These are phyloP conservation scores for Nemania serpens DNA, from an alignment of 2,329 filamentous ascomycete genomes.

Conservation along the genomic window DNA sequence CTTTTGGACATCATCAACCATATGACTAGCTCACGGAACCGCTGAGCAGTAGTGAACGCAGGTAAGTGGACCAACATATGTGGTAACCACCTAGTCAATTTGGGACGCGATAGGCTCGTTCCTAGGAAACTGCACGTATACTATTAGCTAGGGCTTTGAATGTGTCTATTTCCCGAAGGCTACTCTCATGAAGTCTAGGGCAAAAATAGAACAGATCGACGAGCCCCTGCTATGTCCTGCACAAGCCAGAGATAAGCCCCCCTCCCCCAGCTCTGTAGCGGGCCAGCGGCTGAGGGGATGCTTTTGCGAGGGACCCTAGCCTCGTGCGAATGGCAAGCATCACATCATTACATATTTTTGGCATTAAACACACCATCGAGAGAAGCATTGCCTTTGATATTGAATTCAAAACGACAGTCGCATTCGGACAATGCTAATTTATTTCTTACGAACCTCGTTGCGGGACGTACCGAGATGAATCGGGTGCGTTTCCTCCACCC, in stretches of 20 bases:
- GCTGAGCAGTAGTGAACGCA: neutral
- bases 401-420: constrained; percentile 9
- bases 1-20: too few relatives aligned
- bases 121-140: constrained; percentile 7
- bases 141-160: constrained; percentile 7
- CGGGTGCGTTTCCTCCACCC: constrained; percentile 10
- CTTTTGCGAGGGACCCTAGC: constrained; percentile 6
- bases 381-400: constrained; percentile 11
- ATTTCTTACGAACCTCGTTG: constrained; percentile 13
- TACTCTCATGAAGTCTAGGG: constrained; percentile 3
- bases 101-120: constrained; percentile 2
- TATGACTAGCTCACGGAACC: too few relatives aligned
- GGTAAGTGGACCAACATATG: constrained; percentile 2
- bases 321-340: constrained; percentile 8
- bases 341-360: constrained; percentile 1
- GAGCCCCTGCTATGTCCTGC: constrained; percentile 3
- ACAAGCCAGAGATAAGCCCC: constrained; percentile 13
- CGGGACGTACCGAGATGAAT: constrained; percentile 8
- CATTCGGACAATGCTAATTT: constrained; percentile 9
- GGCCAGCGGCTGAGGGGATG: neutral
- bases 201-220: constrained; percentile 11
- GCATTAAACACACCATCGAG: constrained; percentile 7
- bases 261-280: neutral
- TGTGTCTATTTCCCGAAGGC: constrained; percentile 1
- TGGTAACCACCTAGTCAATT: constrained; percentile 1